Conservation (phyloP, 148 eudicot genomes). For the Fagopyrum esculentum region DNA sequence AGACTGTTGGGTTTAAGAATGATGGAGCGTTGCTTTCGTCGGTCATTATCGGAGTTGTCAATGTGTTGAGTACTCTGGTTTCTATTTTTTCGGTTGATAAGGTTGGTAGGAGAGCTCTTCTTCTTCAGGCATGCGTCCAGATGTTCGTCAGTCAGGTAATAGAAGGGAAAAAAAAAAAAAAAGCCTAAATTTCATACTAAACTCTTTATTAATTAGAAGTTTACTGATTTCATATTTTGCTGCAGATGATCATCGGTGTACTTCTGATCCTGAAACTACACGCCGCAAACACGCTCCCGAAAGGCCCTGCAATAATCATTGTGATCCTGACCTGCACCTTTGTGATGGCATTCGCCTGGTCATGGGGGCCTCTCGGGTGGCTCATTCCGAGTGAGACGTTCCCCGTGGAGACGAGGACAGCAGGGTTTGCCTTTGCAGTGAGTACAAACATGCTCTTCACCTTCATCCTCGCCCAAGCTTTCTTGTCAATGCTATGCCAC, state of each 20-base stretch:
- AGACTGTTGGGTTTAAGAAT: constrained; percentile 29
- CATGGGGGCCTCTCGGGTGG: constrained; percentile 45
- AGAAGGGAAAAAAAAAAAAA: no score
- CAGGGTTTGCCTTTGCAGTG: constrained; percentile 43
- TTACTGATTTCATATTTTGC: not conserved
- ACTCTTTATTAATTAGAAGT: not conserved
- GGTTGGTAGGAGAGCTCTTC: constrained; percentile 28
- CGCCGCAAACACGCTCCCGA: not conserved
- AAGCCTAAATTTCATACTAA: no score
- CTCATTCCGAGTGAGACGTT: constrained; percentile 30
- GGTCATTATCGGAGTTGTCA: constrained; percentile 27
- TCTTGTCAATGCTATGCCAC: constrained; percentile 39
- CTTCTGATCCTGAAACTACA: constrained; percentile 20
- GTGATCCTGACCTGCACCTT: constrained; percentile 22
- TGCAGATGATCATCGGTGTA: constrained; percentile 16
- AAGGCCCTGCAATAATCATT: constrained; percentile 15
- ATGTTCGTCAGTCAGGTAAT: constrained; percentile 32
- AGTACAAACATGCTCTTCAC: constrained; percentile 49
- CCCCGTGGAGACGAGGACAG: constrained; percentile 38
- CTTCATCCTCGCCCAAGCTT: constrained; percentile 33
- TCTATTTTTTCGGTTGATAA: constrained; percentile 26
- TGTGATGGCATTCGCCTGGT: constrained; percentile 35
- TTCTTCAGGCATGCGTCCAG: constrained; percentile 27
- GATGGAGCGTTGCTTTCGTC: constrained; percentile 32
- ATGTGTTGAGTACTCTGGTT: constrained; percentile 22